A percentile compares a stretch with the other conserved stretches of the same genome.
Evolutionary conservation across 768 basidiomycete species (phyloP).

Genomic region (Coprinopsis strossmayeri): DNA sequence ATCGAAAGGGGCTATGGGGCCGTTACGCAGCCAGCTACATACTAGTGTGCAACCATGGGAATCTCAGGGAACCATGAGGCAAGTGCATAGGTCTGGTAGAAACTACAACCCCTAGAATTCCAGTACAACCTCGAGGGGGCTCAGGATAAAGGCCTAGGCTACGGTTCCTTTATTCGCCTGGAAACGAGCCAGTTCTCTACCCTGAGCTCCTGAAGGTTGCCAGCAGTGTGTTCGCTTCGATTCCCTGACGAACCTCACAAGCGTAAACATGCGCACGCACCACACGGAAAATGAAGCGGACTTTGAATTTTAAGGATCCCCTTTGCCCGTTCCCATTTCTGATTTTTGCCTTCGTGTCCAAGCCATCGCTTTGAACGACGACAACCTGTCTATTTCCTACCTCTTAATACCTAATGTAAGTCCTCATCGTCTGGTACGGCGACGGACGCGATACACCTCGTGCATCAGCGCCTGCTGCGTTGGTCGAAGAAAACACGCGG

Average conservation of each 20-base stretch:
- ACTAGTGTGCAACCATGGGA: too few relatives aligned
- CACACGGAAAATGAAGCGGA: conserved; percentile 38
- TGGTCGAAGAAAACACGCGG: conserved; percentile 18
- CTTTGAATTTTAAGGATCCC: conserved; percentile 35
- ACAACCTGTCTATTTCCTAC: conserved; percentile 25
- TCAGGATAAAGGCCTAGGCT: too few relatives aligned
- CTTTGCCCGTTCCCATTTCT: conserved; percentile 31
- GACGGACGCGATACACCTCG: conserved; percentile 10
- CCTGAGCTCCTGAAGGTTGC: too few relatives aligned
- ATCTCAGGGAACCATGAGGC: too few relatives aligned
- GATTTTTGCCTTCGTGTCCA: conserved; percentile 42
- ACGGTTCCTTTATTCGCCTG: too few relatives aligned
- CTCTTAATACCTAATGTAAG: conserved; percentile 38
- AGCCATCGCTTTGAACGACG: conserved; percentile 37
- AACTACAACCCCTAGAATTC: too few relatives aligned
- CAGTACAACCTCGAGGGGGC: too few relatives aligned
- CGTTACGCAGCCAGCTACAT: too few relatives aligned
- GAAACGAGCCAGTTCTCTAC: too few relatives aligned
- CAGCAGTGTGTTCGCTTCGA: not conserved
- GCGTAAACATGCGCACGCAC: conserved; percentile 22
- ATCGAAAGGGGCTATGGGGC: too few relatives aligned
- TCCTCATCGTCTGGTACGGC: conserved; percentile 17
- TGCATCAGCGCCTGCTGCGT: conserved; percentile 1
- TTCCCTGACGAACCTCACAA: not conserved
- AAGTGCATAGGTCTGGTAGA: too few relatives aligned